Evolutionary conservation across 2,329 filamentous ascomycete genomes (phyloP).

Genomic region (Coniochaeta prunicola): DNA sequence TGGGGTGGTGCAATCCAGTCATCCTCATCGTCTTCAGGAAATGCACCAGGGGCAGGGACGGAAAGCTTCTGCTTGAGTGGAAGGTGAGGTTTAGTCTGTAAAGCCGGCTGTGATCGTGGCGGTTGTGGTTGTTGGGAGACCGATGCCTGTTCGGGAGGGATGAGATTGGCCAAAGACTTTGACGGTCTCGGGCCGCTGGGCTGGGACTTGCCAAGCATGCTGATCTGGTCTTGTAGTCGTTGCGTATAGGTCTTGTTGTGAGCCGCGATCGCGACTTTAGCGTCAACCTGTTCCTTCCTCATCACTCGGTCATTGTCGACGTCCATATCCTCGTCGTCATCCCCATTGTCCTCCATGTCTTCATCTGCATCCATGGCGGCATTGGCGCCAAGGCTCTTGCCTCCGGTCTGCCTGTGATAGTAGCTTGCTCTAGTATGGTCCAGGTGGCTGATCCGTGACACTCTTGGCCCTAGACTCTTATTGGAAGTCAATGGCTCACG

Average conservation of each 20-base stretch:
- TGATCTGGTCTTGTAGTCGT: slow-evolving; percentile 87
- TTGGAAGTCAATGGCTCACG: slow-evolving; percentile 80
- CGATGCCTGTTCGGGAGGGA: slow-evolving; percentile 23
- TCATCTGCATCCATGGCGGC: slow-evolving; percentile 24
- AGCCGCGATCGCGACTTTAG: slow-evolving; percentile 40
- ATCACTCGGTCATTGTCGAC: slow-evolving; percentile 28
- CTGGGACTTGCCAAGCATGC: slow-evolving; percentile 55
- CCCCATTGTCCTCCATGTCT: slow-evolving; percentile 36
- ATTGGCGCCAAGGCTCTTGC: slow-evolving; percentile 57
- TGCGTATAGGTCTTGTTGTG: slow-evolving; percentile 93
- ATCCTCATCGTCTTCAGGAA: slow-evolving; percentile 53
- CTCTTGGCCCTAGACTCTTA: slow-evolving; percentile 69
- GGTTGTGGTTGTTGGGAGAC: slow-evolving; percentile 19
- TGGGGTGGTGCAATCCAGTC: slow-evolving; percentile 55
- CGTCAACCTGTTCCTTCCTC: slow-evolving; percentile 35
- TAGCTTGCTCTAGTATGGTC: slow-evolving; percentile 68
- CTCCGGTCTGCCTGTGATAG: slow-evolving; percentile 65
- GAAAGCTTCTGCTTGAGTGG: slow-evolving; percentile 16
- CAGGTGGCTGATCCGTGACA: slow-evolving; percentile 71
- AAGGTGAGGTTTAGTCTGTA: slow-evolving; percentile 21
- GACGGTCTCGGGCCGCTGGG: slow-evolving; percentile 37
- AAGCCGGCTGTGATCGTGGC: slow-evolving; percentile 7
- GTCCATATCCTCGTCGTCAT: slow-evolving; percentile 47
- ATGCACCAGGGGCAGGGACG: slow-evolving; percentile 46
- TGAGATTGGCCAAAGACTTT: slow-evolving; percentile 36